Percentiles rank a stretch among this genome's conserved stretches.
These are phyloP conservation scores for Colletotrichum destructivum DNA, from an alignment of 2,329 filamentous ascomycete species.

Conservation along the genomic window DNA sequence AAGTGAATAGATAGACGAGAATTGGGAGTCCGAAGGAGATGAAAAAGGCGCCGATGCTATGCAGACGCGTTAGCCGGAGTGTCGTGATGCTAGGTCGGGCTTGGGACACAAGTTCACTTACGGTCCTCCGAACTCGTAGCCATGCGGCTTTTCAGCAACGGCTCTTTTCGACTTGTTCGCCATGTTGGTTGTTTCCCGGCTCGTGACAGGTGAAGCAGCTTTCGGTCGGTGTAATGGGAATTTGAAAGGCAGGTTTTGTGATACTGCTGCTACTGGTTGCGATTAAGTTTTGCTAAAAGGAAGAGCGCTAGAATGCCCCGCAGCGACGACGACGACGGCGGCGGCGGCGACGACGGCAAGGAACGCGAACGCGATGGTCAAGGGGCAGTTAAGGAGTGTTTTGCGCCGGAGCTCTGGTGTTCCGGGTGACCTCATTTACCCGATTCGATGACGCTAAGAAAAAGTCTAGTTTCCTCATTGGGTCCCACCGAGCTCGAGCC, in stretches of 20 bases:
- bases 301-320: background rate
- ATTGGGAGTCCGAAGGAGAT: constrained; percentile 87
- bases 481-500: background rate
- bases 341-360: no score
- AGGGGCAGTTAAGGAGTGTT: background rate
- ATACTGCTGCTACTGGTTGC: background rate
- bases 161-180: constrained; percentile 49
- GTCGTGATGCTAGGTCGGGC: background rate
- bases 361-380: constrained; percentile 1
- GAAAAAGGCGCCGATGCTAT: constrained; percentile 77
- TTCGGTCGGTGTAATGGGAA: background rate
- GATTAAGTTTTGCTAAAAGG: background rate
- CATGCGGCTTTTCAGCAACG: constrained; percentile 52
- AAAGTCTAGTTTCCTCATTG: constrained; percentile 15
- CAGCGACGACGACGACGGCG: no score
- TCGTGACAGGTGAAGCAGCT: background rate
- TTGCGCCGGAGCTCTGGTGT: constrained; percentile 44
- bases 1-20: constrained; percentile 83
- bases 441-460: constrained; percentile 38
- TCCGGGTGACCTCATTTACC: constrained; percentile 49
- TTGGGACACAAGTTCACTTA: constrained; percentile 49
- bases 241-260: background rate
- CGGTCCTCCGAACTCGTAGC: constrained; percentile 69
- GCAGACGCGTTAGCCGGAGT: constrained; percentile 2
- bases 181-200: constrained; percentile 47